Evolutionary conservation across 352 stramenopile species (phyloP).

Genomic region (Globisporangium splendens): DNA sequence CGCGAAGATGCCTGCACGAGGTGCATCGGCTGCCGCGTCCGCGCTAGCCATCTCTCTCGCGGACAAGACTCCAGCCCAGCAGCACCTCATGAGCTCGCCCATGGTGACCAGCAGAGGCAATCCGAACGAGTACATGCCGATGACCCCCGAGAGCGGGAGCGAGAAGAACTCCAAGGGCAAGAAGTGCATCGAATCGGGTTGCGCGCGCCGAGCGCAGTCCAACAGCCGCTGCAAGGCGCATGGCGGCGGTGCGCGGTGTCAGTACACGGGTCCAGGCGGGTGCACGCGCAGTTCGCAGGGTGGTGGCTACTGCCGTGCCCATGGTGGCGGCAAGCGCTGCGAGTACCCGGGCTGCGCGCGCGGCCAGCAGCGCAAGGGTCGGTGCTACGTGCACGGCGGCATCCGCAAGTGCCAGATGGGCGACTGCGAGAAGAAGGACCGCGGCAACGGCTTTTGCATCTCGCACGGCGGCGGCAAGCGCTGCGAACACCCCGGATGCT

Average conservation of each 20-base stretch:
- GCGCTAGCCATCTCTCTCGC: constrained; percentile 10
- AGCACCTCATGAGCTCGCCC: not conserved
- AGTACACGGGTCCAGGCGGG: constrained; percentile 52
- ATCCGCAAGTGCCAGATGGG: constrained; percentile 77
- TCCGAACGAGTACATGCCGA: not conserved
- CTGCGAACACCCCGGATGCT: constrained; percentile 20
- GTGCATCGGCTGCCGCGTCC: not conserved
- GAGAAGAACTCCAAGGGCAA: constrained; percentile 53
- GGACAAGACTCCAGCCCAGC: not conserved
- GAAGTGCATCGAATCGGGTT: constrained; percentile 62
- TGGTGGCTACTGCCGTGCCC: constrained; percentile 71
- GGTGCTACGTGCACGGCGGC: constrained; percentile 80
- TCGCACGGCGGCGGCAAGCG: constrained; percentile 26
- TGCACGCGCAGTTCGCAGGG: constrained; percentile 74
- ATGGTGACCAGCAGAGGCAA: constrained; percentile 1
- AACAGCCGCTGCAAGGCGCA: constrained; percentile 83
- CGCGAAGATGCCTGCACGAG: constrained; percentile 1
- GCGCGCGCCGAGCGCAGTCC: constrained; percentile 66
- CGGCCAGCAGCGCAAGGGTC: constrained; percentile 77
- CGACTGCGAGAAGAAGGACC: constrained; percentile 83
- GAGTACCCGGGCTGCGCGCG: constrained; percentile 66
- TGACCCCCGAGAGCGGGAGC: constrained; percentile 6
- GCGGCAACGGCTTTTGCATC: constrained; percentile 54
- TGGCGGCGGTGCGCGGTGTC: constrained; percentile 66
- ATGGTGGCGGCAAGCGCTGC: constrained; percentile 81